These are phyloP conservation scores for Diospyros lotus DNA, from an alignment of 148 eudicot genomes.

Conservation along the genomic window DNA sequence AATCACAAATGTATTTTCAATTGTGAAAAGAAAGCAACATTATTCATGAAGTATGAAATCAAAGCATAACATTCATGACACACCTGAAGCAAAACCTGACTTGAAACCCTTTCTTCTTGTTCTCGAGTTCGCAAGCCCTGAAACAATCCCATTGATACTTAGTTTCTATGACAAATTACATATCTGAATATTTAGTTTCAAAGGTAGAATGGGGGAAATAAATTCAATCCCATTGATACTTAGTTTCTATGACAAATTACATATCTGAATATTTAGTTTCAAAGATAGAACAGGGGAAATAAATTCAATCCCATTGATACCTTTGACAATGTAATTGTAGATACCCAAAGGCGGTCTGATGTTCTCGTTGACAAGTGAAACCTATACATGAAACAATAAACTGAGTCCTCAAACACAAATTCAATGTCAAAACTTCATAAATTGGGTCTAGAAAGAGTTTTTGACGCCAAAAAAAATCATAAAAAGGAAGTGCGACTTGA, in stretches of 20 bases:
- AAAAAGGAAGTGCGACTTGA: too few relatives aligned
- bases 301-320: constrained; percentile 24
- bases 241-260: neutral
- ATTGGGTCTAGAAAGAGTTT: neutral
- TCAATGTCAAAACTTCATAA: neutral
- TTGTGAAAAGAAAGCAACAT: neutral
- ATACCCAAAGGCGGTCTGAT: constrained; percentile 57
- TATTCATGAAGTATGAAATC: neutral
- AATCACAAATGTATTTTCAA: neutral
- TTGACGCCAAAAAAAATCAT: neutral
- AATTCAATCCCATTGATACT: constrained; percentile 32
- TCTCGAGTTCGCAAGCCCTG: constrained; percentile 92
- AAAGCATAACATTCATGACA: constrained; percentile 10
- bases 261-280: neutral
- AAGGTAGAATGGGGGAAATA: neutral
- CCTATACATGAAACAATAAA: constrained; percentile 36
- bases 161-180: neutral
- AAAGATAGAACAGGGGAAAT: neutral
- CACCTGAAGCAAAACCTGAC: constrained; percentile 80
- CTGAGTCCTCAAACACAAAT: neutral
- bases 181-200: neutral
- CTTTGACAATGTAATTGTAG: constrained; percentile 82
- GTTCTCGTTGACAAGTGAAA: constrained; percentile 87
- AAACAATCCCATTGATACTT: constrained; percentile 12
- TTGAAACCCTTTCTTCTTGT: constrained; percentile 85